Evolutionary conservation across 345 rosid species (phyloP).

Genomic region (Citrus sinensis): DVS_A1.0 CM039166.1:14515001-14515500

Average conservation of each 20-base stretch:
- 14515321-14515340: slow-evolving; percentile 53
- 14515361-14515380: slow-evolving; percentile 60
- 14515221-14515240: slow-evolving; percentile 45
- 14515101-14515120: neutral
- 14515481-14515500: neutral
- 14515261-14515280: slow-evolving; percentile 56
- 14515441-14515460: slow-evolving; percentile 52
- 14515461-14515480: neutral
- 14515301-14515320: slow-evolving; percentile 57
- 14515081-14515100: neutral
- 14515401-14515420: slow-evolving; percentile 63
- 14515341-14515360: slow-evolving; percentile 56
- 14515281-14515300: slow-evolving; percentile 54
- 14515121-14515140: neutral
- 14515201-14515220: neutral
- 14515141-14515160: neutral
- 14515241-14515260: slow-evolving; percentile 61
- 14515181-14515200: neutral
- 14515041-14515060: neutral
- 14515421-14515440: slow-evolving; percentile 50
- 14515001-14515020: neutral
- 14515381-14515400: slow-evolving; percentile 58
- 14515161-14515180: neutral
- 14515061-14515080: neutral
- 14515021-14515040: neutral